These are phyloP conservation scores for Lecanicillium sp. DNA, from an alignment of 2,329 filamentous ascomycete species.

Conservation along the genomic window DNA sequence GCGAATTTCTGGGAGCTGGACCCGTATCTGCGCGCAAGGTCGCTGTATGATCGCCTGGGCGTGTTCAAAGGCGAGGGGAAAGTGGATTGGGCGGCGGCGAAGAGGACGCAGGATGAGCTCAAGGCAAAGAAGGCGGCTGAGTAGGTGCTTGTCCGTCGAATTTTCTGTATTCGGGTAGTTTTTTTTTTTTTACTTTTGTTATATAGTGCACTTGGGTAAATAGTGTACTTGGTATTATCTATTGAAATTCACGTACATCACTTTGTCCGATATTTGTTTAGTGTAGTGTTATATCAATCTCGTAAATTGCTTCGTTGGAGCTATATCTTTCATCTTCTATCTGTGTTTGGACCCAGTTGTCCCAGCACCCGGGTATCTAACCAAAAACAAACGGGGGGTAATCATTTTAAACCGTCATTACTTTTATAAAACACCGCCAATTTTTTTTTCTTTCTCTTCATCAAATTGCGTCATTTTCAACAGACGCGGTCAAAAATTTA, in stretches of 20 bases:
- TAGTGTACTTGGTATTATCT: not conserved
- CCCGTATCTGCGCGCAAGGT: slow-evolving; percentile 70
- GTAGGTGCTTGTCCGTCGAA: too few relatives aligned
- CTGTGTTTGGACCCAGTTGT: slow-evolving; percentile 10
- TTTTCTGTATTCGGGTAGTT: too few relatives aligned
- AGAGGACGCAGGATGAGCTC: slow-evolving; percentile 28
- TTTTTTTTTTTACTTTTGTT: not conserved
- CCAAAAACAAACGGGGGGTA: slow-evolving; percentile 7
- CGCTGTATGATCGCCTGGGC: slow-evolving; percentile 72
- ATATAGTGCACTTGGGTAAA: not conserved
- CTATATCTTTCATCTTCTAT: too few relatives aligned
- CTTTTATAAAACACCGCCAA: not conserved
- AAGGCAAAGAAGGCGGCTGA: too few relatives aligned
- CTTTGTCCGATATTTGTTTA: too few relatives aligned
- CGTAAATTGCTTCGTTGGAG: too few relatives aligned
- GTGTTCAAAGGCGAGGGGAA: slow-evolving; percentile 59
- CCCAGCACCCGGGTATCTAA: slow-evolving; percentile 11
- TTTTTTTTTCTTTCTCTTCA: not conserved
- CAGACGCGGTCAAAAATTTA: slow-evolving; percentile 17
- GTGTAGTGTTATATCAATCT: too few relatives aligned
- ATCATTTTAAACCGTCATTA: slow-evolving; percentile 6
- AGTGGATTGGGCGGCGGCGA: slow-evolving; percentile 51
- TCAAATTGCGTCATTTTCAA: too few relatives aligned
- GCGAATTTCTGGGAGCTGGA: slow-evolving; percentile 80
- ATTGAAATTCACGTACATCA: too few relatives aligned